A percentile compares a stretch with the other conserved stretches of the same genome.
Evolutionary conservation across 345 rosid genomes (phyloP).

Genomic region (Hibiscus tridactylites): DNA sequence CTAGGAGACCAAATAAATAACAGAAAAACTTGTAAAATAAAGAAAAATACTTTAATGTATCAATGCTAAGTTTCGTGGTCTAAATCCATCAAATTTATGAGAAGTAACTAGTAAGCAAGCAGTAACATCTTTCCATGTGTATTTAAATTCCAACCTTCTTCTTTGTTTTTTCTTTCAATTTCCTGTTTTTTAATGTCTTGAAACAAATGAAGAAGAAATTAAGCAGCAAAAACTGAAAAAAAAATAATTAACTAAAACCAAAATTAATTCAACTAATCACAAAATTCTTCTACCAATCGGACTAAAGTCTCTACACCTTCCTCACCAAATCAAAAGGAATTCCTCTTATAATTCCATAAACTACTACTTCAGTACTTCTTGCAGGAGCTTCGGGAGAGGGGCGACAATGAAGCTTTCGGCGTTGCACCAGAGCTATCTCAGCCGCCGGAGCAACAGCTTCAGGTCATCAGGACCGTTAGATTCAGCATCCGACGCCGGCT

Average conservation of each 20-base stretch:
- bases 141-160: background rate
- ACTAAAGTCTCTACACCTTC: too few relatives aligned
- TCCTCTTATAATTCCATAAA: background rate
- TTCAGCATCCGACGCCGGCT: conserved; percentile 45
- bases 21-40: too few relatives aligned
- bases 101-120: too few relatives aligned
- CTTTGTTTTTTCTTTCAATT: too few relatives aligned
- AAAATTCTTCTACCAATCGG: background rate
- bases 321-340: background rate
- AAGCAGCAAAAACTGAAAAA: background rate
- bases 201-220: too few relatives aligned
- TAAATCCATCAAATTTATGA: too few relatives aligned
- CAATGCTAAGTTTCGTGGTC: too few relatives aligned
- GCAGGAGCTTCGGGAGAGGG: background rate
- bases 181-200: too few relatives aligned
- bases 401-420: conserved; percentile 70
- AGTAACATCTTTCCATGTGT: too few relatives aligned
- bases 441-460: conserved; percentile 63
- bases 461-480: conserved; percentile 48
- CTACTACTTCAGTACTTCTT: background rate
- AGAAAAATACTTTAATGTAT: too few relatives aligned
- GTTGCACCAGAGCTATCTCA: conserved; percentile 71
- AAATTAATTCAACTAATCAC: background rate
- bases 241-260: too few relatives aligned
- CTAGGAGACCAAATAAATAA: too few relatives aligned